Conservation (phyloP, 129 eudicot genomes). For the Artemisia annua region DNA sequence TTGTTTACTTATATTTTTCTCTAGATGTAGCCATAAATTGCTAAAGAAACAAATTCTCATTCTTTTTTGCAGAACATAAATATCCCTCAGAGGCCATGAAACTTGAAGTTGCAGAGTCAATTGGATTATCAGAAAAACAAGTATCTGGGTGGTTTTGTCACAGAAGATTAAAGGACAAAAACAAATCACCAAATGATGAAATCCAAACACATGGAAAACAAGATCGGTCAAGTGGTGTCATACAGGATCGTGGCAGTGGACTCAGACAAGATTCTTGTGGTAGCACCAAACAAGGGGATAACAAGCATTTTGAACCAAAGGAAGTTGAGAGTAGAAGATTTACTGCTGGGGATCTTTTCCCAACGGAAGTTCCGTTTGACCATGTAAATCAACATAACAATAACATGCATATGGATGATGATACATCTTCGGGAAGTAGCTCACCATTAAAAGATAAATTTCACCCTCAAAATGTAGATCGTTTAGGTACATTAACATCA, state of each 20-base stretch:
- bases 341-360: constrained; percentile 36
- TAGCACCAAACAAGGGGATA: constrained; percentile 90
- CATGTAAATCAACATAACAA: constrained; percentile 40
- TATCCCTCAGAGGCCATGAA: constrained; percentile 79
- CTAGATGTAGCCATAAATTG: too few relatives aligned
- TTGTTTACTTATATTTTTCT: neutral
- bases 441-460: constrained; percentile 47
- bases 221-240: constrained; percentile 84
- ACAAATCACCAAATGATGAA: constrained; percentile 44
- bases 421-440: constrained; percentile 86
- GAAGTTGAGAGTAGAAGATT: constrained; percentile 87
- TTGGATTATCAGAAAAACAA: constrained; percentile 91
- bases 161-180: constrained; percentile 91
- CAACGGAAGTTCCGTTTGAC: constrained; percentile 51
- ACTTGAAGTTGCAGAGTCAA: constrained; percentile 57
- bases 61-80: constrained; percentile 65
- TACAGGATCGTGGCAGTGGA: constrained; percentile 96
- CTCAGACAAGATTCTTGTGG: constrained; percentile 98
- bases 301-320: constrained; percentile 54
- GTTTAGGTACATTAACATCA: constrained; percentile 36
- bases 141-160: constrained; percentile 99
- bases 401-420: constrained; percentile 34
- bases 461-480: constrained; percentile 45
- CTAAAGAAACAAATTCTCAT: neutral
- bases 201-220: constrained; percentile 57